phyloP scores from a whole-genome alignment of 305 asterid species.

The Plantago coronopus region DNA sequence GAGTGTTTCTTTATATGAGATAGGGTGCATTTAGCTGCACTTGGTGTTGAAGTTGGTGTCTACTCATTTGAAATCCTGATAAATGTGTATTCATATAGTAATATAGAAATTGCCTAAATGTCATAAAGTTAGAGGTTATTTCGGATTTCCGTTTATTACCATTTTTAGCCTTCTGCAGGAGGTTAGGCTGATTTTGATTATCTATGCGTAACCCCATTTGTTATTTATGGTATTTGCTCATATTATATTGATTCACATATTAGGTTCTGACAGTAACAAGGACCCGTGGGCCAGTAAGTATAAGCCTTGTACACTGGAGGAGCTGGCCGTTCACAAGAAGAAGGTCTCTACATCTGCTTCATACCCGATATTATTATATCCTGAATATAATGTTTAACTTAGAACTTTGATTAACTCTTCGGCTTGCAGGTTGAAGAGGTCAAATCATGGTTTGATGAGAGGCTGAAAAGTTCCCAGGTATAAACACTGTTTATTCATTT shows the following conservation, averaged over 20 bases:
- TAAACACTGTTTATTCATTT: background rate
- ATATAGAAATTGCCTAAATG: slow-evolving; percentile 10
- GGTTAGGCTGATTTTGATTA: slow-evolving; percentile 9
- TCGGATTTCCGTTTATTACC: background rate
- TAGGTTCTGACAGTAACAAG: slow-evolving; percentile 45
- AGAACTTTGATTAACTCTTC: slow-evolving; percentile 20
- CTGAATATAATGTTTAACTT: slow-evolving; percentile 14
- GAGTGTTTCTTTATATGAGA: no score
- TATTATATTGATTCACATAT: slow-evolving; percentile 16
- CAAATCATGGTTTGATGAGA: slow-evolving; percentile 79
- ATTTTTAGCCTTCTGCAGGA: slow-evolving; percentile 4
- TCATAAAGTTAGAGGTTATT: slow-evolving; percentile 15
- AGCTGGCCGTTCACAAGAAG: slow-evolving; percentile 90
- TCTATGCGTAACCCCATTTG: slow-evolving; percentile 7
- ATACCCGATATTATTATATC: slow-evolving; percentile 9
- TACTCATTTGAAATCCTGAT: slow-evolving; percentile 9
- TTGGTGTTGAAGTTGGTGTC: no score
- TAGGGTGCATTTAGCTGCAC: no score
- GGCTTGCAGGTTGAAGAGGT: slow-evolving; percentile 81
- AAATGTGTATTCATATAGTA: slow-evolving; percentile 4
- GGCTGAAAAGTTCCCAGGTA: slow-evolving; percentile 49
- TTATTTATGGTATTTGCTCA: slow-evolving; percentile 21
- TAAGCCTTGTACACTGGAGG: slow-evolving; percentile 66
- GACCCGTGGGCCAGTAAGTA: slow-evolving; percentile 77
- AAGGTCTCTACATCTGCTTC: slow-evolving; percentile 43